Conservation (phyloP, 805 yeast genomes). For the Yarrowia alimentaria region DNA sequence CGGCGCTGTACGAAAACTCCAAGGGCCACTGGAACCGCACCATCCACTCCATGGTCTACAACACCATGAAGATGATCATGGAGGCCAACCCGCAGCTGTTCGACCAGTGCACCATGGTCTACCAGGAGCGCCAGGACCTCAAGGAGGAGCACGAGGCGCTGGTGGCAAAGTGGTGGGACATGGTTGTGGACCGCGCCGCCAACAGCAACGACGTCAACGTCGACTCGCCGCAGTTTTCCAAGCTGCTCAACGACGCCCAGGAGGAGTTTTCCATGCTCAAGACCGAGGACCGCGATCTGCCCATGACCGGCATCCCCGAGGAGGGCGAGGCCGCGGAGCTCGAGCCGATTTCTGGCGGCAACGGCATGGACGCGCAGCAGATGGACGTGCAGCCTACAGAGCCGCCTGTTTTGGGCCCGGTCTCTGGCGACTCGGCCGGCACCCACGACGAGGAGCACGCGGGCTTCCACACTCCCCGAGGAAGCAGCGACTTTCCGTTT, state of each 20-base stretch:
- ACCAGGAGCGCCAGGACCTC: constrained; percentile 75
- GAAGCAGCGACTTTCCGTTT: constrained; percentile 24
- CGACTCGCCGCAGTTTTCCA: constrained; percentile 26
- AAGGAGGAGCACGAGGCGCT: constrained; percentile 59
- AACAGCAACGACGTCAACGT: constrained; percentile 19
- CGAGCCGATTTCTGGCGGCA: neutral
- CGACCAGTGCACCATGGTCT: constrained; percentile 87
- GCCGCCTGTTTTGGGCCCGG: too few species aligned
- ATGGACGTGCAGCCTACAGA: too few species aligned
- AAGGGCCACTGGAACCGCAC: constrained; percentile 88
- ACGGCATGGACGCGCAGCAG: constrained; percentile 5
- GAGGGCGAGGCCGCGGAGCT: constrained; percentile 8
- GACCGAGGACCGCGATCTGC: constrained; percentile 14
- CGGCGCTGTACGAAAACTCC: constrained; percentile 83
- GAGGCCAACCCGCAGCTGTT: constrained; percentile 88
- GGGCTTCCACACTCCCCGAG: constrained; percentile 25
- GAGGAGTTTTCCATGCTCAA: constrained; percentile 25
- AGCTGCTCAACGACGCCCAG: constrained; percentile 25
- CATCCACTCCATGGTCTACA: constrained; percentile 84
- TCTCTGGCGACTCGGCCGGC: too few species aligned
- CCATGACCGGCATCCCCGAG: constrained; percentile 20
- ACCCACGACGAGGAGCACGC: constrained; percentile 27
- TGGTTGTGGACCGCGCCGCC: constrained; percentile 43
- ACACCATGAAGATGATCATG: constrained; percentile 86
- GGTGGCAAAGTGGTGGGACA: constrained; percentile 59